These are phyloP conservation scores for Colletotrichum musae DNA, from an alignment of 2,329 filamentous ascomycete species.

Conservation along the genomic window DNA sequence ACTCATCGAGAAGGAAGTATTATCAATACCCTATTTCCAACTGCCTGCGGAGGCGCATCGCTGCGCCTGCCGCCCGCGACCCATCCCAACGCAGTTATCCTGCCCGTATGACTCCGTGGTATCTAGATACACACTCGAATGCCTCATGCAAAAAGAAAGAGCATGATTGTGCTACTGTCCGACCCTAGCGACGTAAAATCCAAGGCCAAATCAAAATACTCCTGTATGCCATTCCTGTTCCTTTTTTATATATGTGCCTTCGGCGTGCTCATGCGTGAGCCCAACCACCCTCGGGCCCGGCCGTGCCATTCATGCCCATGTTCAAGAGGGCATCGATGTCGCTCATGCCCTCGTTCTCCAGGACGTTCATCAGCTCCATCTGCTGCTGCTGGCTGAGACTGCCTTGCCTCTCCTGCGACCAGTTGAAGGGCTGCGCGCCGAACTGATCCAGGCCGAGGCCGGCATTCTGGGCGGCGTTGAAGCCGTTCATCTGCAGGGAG, in stretches of 20 bases:
- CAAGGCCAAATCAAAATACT: background rate
- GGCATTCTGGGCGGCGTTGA: conserved; percentile 35
- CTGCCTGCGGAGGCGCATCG: conserved; percentile 19
- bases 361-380: conserved; percentile 83
- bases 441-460: conserved; percentile 50
- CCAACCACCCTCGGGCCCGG: conserved; percentile 17
- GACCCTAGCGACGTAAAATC: background rate
- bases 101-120: conserved; percentile 30
- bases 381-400: conserved; percentile 86
- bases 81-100: conserved; percentile 8
- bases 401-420: conserved; percentile 70
- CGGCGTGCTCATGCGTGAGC: conserved; percentile 15
- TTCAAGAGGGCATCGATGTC: conserved; percentile 74
- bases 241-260: background rate
- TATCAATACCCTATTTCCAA: background rate
- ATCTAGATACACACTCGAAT: conserved; percentile 18
- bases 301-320: conserved; percentile 45
- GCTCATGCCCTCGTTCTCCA: conserved; percentile 78
- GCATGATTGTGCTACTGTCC: background rate
- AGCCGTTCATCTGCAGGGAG: conserved; percentile 43
- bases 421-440: conserved; percentile 47
- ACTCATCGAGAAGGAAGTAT: conserved; percentile 2
- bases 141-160: background rate
- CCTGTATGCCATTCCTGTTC: background rate
- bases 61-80: conserved; percentile 10